Conservation (phyloP, 176 grass and related monocot genomes). For the Eremochloa ophiuroides region DNA sequence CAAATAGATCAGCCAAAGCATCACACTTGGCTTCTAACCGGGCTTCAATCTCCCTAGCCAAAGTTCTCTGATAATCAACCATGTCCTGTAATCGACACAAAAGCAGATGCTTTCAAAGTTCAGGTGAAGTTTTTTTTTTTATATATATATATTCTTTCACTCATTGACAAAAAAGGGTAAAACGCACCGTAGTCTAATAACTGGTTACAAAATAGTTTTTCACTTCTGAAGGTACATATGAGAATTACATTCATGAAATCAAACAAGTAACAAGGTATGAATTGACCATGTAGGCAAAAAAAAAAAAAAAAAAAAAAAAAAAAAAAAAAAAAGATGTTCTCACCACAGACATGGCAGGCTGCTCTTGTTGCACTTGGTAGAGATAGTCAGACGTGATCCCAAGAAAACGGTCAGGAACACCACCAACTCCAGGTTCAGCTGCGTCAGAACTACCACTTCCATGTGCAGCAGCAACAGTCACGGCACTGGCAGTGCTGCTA, state of each 20-base stretch:
- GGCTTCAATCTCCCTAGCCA: conserved; percentile 82
- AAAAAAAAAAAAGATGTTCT: background rate
- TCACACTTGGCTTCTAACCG: conserved; percentile 94
- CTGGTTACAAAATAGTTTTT: background rate
- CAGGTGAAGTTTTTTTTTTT: background rate
- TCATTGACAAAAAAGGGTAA: background rate
- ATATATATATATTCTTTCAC: background rate
- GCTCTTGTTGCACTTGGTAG: conserved; percentile 81
- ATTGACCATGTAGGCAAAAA: background rate
- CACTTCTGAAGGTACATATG: background rate
- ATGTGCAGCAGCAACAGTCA: conserved; percentile 24
- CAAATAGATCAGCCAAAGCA: conserved; percentile 79
- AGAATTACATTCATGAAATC: background rate
- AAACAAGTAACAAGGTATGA: background rate
- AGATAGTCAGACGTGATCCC: conserved; percentile 81
- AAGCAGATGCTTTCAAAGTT: conserved; percentile 4
- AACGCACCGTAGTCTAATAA: background rate
- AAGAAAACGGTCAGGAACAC: conserved; percentile 86
- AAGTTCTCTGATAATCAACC: conserved; percentile 73
- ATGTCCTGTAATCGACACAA: conserved; percentile 60
- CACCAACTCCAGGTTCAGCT: conserved; percentile 66
- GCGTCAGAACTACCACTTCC: conserved; percentile 31
- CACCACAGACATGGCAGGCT: conserved; percentile 64
- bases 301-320: background rate
- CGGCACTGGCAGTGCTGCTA: conserved; percentile 44